Conservation (phyloP, 371 early-diverging fungal genomes). For the Blakeslea trispora region DNA sequence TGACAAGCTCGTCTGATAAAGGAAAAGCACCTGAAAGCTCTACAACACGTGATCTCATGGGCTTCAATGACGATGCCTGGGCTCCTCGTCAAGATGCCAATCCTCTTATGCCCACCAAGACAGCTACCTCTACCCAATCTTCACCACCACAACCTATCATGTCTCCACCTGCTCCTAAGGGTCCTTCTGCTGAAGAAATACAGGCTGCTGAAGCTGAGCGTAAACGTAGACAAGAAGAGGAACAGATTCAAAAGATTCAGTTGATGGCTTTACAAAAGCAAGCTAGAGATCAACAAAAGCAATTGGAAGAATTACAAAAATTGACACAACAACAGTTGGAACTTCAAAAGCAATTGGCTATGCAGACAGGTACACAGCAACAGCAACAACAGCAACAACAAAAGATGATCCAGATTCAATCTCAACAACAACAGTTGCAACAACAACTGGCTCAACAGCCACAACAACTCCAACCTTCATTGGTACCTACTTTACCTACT, state of each 20-base stretch:
- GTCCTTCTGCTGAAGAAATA: conserved; percentile 23
- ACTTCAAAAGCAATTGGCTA: conserved; percentile 28
- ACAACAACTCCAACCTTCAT: conserved; percentile 20
- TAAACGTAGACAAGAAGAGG: conserved; percentile 19
- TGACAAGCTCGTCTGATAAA: conserved; percentile 20
- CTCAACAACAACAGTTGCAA: conserved; percentile 42
- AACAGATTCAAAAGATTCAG: conserved; percentile 28
- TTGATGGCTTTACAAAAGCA: conserved; percentile 31
- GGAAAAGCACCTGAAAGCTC: conserved; percentile 21
- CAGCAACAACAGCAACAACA: conserved; percentile 48
- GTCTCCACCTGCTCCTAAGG: conserved; percentile 9
- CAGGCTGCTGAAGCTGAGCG: conserved; percentile 25
- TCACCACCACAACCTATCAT: neutral
- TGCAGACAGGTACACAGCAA: conserved; percentile 34
- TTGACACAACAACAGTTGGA: conserved; percentile 30
- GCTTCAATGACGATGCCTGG: conserved; percentile 62
- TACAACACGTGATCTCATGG: conserved; percentile 31
- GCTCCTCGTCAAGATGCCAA: conserved; percentile 28
- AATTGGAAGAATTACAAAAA: conserved; percentile 32
- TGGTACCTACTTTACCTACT: neutral
- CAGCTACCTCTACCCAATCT: conserved; percentile 14
- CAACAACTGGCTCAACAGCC: conserved; percentile 21
- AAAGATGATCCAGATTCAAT: conserved; percentile 19
- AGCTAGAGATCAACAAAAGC: conserved; percentile 31
- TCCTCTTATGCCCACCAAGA: conserved; percentile 15